Evolutionary conservation across 345 rosid species (phyloP).

Genomic region (Moringa oleifera): DNA sequence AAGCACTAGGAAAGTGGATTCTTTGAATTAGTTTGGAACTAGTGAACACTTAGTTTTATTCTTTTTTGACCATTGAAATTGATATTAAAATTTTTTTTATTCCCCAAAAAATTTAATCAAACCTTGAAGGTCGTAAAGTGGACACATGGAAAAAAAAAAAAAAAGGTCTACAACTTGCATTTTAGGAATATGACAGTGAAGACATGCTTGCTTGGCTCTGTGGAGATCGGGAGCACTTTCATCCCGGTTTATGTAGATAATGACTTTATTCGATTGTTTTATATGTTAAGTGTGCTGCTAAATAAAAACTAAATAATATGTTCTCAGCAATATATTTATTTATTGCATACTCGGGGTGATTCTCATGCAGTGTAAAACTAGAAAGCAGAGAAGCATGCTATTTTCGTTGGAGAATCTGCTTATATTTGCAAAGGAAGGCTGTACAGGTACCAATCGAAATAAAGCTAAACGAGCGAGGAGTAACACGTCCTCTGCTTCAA

Average conservation of each 20-base stretch:
- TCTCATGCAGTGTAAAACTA: conserved; percentile 43
- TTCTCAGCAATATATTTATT: background rate
- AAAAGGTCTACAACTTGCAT: conserved; percentile 2
- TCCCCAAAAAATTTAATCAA: background rate
- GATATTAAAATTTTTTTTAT: background rate
- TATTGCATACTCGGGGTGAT: conserved; percentile 9
- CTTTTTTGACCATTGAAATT: too few species aligned
- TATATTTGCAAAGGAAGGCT: conserved; percentile 37
- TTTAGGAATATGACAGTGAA: background rate
- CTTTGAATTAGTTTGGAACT: too few species aligned
- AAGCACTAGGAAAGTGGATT: background rate
- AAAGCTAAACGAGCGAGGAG: conserved; percentile 24
- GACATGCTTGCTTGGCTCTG: background rate
- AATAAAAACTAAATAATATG: background rate
- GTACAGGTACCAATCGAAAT: conserved; percentile 20
- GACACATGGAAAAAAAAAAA: background rate
- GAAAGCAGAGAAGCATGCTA: conserved; percentile 21
- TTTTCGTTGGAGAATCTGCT: conserved; percentile 64
- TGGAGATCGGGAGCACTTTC: conserved; percentile 10
- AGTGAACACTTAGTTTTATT: too few species aligned
- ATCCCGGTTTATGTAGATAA: background rate
- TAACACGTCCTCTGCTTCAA: conserved; percentile 26
- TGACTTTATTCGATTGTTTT: background rate
- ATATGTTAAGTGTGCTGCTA: background rate
- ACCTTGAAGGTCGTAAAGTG: background rate